Evolutionary conservation across 192 early-diverging fungal species (phyloP), one percentile per base, ranked within the genome.

Genomic region (Podila clonocystis): DNA sequence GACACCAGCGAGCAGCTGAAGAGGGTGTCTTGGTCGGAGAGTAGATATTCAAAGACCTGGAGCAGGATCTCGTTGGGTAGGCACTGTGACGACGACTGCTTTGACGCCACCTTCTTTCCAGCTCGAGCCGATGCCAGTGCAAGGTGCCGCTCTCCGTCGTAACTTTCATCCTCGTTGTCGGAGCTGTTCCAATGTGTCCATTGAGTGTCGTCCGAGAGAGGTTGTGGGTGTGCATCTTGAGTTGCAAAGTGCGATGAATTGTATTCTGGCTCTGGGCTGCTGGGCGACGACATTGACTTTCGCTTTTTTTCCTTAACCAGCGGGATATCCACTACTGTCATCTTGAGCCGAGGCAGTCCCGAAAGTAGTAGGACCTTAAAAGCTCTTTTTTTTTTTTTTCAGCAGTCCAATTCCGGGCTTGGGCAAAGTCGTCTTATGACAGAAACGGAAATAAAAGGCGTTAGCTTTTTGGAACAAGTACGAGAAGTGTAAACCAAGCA

Each of bases 11-110:
- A 68, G 30, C 70, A 70, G 15, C 68, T 59, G 55, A 72, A 69
- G 1, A 87, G 68, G n/a, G 77, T 41, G 9, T 62, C 26, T 58
- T 85, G 86, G 41, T 58, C 68, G 5, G 41, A 49, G 13, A 24
- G 24, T 0, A 87, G 65, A 48, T 82, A 72, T 34, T 62, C 70
- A 33, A 87, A 82, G 50, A 87, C 73, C 62, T 87, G 73, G n/a
- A 76, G 68, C 55, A 87, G 49, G 20, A 87, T 36, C 62, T 87
- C 86, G n/a, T 74, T 62, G 5, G 86, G 86, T n/a, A 87, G 74
- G 36, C 33, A 15, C 12, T 38, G 20, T 11, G 33, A 33, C 0
- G 61, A 30, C 9, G 36, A 9, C n/a, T 5, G 9, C 8, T 29
- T 11, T 24, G 29, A 17, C 17, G 12, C n/a, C 34, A 67, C 72